phyloP scores from a whole-genome alignment of 140 eudicot species.

The Flaveria floridana region DNA sequence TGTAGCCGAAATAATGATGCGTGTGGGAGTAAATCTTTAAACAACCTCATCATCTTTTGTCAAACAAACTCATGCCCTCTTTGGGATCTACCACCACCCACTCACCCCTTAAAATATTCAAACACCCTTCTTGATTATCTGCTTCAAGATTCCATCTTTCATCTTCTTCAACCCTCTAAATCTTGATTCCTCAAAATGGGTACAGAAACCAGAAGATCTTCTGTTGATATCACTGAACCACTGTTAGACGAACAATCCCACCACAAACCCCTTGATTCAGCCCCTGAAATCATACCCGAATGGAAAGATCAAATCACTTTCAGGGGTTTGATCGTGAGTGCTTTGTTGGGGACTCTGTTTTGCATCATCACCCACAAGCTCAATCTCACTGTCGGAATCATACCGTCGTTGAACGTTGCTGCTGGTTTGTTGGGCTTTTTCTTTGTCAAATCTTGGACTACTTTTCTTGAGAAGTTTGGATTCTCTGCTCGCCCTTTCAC shows the following conservation, averaged over 20 bases:
- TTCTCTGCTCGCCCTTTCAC: conserved; percentile 56
- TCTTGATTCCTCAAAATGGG: conserved; percentile 18
- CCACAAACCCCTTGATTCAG: background rate
- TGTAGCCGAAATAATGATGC: conserved; percentile 5
- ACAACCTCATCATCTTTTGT: conserved; percentile 2
- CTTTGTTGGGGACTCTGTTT: conserved; percentile 63
- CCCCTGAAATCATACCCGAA: conserved; percentile 51
- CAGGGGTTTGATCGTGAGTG: conserved; percentile 76
- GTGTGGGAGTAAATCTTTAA: background rate
- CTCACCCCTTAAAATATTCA: background rate
- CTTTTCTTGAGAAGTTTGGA: conserved; percentile 49
- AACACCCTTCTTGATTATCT: background rate
- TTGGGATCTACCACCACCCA: conserved; percentile 7
- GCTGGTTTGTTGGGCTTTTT: conserved; percentile 92
- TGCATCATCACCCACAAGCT: conserved; percentile 83
- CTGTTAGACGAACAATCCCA: conserved; percentile 16
- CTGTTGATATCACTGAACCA: conserved; percentile 18
- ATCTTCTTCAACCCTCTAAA: background rate
- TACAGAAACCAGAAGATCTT: conserved; percentile 19
- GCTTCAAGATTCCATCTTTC: conserved; percentile 1
- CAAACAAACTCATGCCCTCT: conserved; percentile 14
- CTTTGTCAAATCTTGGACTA: conserved; percentile 74
- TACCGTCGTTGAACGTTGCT: conserved; percentile 86
- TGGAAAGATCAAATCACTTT: conserved; percentile 85
- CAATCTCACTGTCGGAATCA: conserved; percentile 86